These are phyloP conservation scores for Nitzschia palea DNA, from an alignment of 108 stramenopile species.

Conservation along the genomic window DNA sequence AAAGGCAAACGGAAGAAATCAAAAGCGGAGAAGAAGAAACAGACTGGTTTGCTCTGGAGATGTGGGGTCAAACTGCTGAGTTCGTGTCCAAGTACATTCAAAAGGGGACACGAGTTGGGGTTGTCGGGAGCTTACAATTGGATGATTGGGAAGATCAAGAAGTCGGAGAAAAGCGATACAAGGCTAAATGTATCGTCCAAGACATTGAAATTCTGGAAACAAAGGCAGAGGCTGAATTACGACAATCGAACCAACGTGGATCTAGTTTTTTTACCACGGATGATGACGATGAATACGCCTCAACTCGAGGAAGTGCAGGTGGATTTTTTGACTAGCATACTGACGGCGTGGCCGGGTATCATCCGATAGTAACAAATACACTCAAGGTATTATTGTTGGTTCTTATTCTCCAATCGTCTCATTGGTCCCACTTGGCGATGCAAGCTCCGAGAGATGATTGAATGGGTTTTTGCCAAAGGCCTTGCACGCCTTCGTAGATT, in stretches of 20 bases:
- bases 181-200: conserved; percentile 59
- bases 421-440: no score
- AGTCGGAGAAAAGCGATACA: conserved; percentile 55
- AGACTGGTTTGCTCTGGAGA: conserved; percentile 91
- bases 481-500: background rate
- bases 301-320: conserved; percentile 21
- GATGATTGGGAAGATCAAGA: conserved; percentile 69
- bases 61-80: conserved; percentile 91
- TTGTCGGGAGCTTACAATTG: conserved; percentile 58
- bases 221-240: conserved; percentile 66
- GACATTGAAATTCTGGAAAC: conserved; percentile 82
- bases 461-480: background rate
- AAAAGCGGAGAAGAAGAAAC: conserved; percentile 43
- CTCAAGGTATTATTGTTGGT: no score
- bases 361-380: no score
- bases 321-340: conserved; percentile 19
- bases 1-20: conserved; percentile 44
- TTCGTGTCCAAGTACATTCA: conserved; percentile 72
- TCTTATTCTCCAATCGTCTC: no score
- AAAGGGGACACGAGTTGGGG: conserved; percentile 73
- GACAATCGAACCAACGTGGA: conserved; percentile 28
- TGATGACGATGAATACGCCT: conserved; percentile 38
- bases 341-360: background rate
- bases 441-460: no score
- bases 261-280: conserved; percentile 22